Evolutionary conservation across 164 flowering plant species (phyloP).

Genomic region (Kingdonia uniflora): DNA sequence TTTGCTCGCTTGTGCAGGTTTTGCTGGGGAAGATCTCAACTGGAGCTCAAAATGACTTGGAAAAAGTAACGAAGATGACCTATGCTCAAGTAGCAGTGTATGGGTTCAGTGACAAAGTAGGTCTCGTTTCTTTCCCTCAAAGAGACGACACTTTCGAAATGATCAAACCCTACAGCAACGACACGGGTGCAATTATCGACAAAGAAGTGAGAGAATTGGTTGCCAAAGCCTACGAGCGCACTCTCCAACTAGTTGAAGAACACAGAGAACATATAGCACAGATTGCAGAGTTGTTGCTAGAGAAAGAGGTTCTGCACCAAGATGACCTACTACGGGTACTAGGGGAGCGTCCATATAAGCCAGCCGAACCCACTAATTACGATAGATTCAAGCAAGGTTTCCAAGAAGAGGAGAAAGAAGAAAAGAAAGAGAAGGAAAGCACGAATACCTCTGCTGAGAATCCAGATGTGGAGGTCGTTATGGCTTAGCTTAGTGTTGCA

Average conservation of each 20-base stretch:
- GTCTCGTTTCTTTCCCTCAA: slow-evolving; percentile 84
- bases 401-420: slow-evolving; percentile 25
- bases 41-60: slow-evolving; percentile 92
- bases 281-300: slow-evolving; percentile 79
- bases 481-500: slow-evolving; percentile 19
- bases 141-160: slow-evolving; percentile 66
- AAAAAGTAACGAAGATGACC: slow-evolving; percentile 93
- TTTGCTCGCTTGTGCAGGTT: slow-evolving; percentile 34
- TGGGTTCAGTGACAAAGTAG: slow-evolving; percentile 91
- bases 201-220: slow-evolving; percentile 91
- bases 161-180: slow-evolving; percentile 88
- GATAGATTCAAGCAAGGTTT: slow-evolving; percentile 72
- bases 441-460: slow-evolving; percentile 12
- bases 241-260: slow-evolving; percentile 56
- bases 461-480: slow-evolving; percentile 39
- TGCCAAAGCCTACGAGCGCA: slow-evolving; percentile 53
- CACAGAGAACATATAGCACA: slow-evolving; percentile 71
- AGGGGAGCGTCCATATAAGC: slow-evolving; percentile 81
- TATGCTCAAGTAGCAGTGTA: slow-evolving; percentile 88
- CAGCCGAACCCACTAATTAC: slow-evolving; percentile 58
- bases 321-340: slow-evolving; percentile 62
- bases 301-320: slow-evolving; percentile 90
- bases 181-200: slow-evolving; percentile 80
- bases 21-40: slow-evolving; percentile 84
- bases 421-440: slow-evolving; percentile 18